phyloP scores from a whole-genome alignment of 2,329 filamentous ascomycete species.

The Zymoseptoria brevis region DNA sequence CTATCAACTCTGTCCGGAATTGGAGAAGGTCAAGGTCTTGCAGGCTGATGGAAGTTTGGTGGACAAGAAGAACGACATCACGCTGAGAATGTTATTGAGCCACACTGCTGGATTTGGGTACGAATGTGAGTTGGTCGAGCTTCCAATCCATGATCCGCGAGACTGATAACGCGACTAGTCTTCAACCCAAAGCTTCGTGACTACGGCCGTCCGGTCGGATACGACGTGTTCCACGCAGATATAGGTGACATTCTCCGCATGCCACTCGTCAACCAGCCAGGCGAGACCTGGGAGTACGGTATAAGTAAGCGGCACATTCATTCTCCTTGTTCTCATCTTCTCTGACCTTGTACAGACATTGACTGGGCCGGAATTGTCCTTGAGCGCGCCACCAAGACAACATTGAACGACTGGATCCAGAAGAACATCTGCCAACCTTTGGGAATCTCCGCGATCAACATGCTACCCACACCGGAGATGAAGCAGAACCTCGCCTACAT shows the following conservation, averaged over 20 bases:
- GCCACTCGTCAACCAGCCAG: constrained; percentile 57
- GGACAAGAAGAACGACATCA: constrained; percentile 40
- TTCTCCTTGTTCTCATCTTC: not conserved
- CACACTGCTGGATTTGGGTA: constrained; percentile 47
- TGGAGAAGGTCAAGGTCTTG: constrained; percentile 37
- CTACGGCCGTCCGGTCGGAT: constrained; percentile 40
- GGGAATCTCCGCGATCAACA: constrained; percentile 43
- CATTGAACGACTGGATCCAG: constrained; percentile 40
- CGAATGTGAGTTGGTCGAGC: constrained; percentile 25
- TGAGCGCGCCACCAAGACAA: constrained; percentile 37
- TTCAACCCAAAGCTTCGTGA: constrained; percentile 38
- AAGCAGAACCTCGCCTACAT: constrained; percentile 49
- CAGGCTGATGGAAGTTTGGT: constrained; percentile 34
- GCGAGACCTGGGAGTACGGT: constrained; percentile 52
- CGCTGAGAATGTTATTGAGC: constrained; percentile 42
- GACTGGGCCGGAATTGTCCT: constrained; percentile 45
- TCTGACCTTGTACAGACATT: constrained; percentile 30
- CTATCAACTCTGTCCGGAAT: constrained; percentile 37
- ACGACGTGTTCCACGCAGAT: constrained; percentile 48
- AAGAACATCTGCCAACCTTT: constrained; percentile 41
- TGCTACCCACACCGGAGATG: constrained; percentile 51
- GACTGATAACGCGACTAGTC: constrained; percentile 6
- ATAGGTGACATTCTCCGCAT: constrained; percentile 38
- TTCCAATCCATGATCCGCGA: not conserved
- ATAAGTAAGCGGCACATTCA: constrained; percentile 18